Base-by-base conservation (phyloP, 306 rosid species). In the Quercus engelmannii region DNA sequence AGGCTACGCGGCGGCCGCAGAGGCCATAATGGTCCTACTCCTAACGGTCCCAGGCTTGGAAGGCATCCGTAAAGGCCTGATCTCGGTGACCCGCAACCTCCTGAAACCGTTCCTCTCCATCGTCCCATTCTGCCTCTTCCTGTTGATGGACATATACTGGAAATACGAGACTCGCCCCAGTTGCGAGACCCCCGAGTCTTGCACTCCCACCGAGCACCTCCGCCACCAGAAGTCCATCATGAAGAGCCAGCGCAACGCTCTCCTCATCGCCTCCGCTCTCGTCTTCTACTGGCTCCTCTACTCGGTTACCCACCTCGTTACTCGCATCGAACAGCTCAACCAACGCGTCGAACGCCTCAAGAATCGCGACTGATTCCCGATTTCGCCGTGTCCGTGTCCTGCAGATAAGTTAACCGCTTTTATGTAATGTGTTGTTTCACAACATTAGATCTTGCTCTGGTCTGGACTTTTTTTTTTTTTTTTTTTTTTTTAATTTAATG, bases 221-320 rank as follows among this genome's bases (percentile, higher is more conserved):
- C 97, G 99, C 33, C 99, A 96, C 86, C 94, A 93, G 91, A 96
- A 96, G 33, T 96, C 99, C 4, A 90, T 96, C 81, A 96, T 96
- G 94, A 96, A 96, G 93, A 96, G 99, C 82, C 98, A 96, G 75
- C 94, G 99, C 57, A 96, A 96, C 80, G 99, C 96, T 3, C 98
- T 96, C 54, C 85, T 96, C 78, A 96, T 96, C 86, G 99, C 92
- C 12, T 74, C 91, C 4, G 99, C 99, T 0, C 79, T 96, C 71
- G 58, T 91, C 62, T 96, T 96, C 83, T 96, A 96, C 78, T 96
- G 99, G 99, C 92, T 93, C 10, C 88, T 96, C n/a, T 96, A 93
- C 81, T 88, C 98, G 19, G 94, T 96, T 59, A 96, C 99, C 14
- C 77, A 89, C 74, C 90, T 96, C 14, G 94, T 93, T 41, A 90